Base-by-base conservation (phyloP, 768 basidiomycete genomes). In the Multifurca ochricompacta region DNA sequence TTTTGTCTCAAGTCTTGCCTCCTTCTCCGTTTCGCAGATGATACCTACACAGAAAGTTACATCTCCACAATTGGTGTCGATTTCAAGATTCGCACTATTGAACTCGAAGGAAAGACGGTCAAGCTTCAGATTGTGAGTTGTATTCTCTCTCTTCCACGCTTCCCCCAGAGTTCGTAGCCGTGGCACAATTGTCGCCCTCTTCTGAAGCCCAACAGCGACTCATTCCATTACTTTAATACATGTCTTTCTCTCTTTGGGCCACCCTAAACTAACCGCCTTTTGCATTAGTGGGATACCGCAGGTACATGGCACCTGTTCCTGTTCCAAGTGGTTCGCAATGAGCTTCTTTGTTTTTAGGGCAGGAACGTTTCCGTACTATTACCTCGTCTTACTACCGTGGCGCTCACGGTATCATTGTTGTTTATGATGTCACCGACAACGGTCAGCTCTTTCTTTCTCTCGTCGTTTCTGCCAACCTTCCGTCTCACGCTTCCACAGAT, bases 371-470 rank as follows among this genome's bases (percentile, higher is more conserved):
- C 86, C 82, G 96, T 58, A 98, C 96, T 13, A 99, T 99, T 69
- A 98, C 96, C 6, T 92, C 94, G 3, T 91, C 94, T n/a, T 99
- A 99, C 78, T 99, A 99, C 76, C 83, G 96, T 56, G 96, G 96
- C 37, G 96, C 96, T 44, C 92, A 95, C 68, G 96, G 96, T 59
- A 98, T 98, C 68, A 88, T 98, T 65, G 87, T 98, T 46, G 94
- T 98, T n/a, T 98, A 97, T 74, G 90, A 92, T 68, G 93, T 97
- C 50, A 95, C 93, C 39, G 94, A 97, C 74, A 91, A 89, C 65
- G 91, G 87, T 87, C 57, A 42, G 73, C 62, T 21, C 44, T 14
- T 13, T 41, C 25, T 5, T 19, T 48, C 18, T 36, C 39, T 40
- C 34, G 30, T 10, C 37, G 42, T 41, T 19, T 31, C 25, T 16